Percentiles rank a stretch among this genome's conserved stretches.
Conservation (phyloP, 2,329 filamentous ascomycete genomes). For the Paracoccidioides brasiliensis region DNA sequence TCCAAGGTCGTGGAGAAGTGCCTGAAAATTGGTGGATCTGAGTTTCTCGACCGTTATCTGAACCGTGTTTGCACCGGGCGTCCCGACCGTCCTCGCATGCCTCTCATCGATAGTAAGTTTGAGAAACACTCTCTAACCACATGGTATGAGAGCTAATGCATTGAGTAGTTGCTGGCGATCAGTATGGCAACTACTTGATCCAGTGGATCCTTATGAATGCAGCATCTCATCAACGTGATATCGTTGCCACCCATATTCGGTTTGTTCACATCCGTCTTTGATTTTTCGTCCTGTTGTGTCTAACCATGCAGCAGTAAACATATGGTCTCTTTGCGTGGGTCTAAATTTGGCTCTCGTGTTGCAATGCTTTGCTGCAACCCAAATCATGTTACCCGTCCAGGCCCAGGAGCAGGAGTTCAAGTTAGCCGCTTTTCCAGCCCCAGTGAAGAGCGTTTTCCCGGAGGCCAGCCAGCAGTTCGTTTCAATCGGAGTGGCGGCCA, state of each 20-base stretch:
- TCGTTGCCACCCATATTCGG: conserved; percentile 86
- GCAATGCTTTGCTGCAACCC: conserved; percentile 99
- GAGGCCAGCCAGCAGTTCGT: conserved; percentile 25
- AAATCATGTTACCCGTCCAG: conserved; percentile 74
- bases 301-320: conserved; percentile 51
- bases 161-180: conserved; percentile 66
- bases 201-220: conserved; percentile 93
- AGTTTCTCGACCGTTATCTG: conserved; percentile 86
- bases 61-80: conserved; percentile 88
- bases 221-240: conserved; percentile 73
- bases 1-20: conserved; percentile 99
- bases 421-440: conserved; percentile 47
- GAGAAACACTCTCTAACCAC: conserved; percentile 2
- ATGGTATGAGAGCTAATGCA: neutral
- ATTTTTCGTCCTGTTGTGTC: conserved; percentile 2
- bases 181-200: conserved; percentile 96
- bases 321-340: conserved; percentile 96
- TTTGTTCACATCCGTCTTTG: conserved; percentile 13
- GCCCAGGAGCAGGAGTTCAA: conserved; percentile 61
- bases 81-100: conserved; percentile 82
- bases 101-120: conserved; percentile 72
- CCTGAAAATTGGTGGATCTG: conserved; percentile 82
- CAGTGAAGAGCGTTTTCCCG: conserved; percentile 25
- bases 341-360: conserved; percentile 95
- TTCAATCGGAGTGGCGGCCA: conserved; percentile 23